These are phyloP conservation scores for Abrus pulchellus DNA, from an alignment of 306 rosid species.

Conservation along the genomic window DNA sequence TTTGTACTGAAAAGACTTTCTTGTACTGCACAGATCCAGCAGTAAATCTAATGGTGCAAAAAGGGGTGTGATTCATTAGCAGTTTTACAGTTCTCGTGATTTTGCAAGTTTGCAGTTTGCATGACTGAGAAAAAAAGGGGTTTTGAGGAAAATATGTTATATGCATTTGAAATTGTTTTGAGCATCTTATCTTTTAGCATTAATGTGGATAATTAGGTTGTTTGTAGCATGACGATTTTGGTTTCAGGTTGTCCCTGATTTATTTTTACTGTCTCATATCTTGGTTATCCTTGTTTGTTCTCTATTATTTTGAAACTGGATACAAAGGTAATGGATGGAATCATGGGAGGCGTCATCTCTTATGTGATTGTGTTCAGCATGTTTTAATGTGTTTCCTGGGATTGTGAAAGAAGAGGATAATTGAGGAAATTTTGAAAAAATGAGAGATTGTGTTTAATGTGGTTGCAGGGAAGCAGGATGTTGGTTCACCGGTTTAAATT, in stretches of 20 bases:
- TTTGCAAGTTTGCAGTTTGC: not conserved
- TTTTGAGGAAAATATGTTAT: not conserved
- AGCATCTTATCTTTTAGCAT: not conserved
- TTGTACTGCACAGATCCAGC: not conserved
- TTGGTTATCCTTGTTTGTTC: not conserved
- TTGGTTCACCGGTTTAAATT: not conserved
- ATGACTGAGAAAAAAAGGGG: not conserved
- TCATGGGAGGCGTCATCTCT: not conserved
- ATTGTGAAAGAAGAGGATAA: not conserved
- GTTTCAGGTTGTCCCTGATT: too few relatives aligned
- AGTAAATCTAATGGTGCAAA: not conserved
- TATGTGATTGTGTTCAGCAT: slow-evolving; percentile 1
- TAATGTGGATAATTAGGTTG: too few relatives aligned
- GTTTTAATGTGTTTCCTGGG: not conserved
- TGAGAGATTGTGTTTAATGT: slow-evolving; percentile 9
- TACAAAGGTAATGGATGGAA: not conserved
- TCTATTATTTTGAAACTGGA: not conserved
- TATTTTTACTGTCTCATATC: too few relatives aligned
- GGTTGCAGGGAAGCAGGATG: slow-evolving; percentile 5
- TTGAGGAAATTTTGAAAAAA: slow-evolving; percentile 6
- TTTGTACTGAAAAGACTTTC: not conserved
- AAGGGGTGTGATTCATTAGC: not conserved
- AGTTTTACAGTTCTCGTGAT: slow-evolving; percentile 7
- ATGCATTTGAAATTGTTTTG: slow-evolving; percentile 15
- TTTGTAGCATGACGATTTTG: too few relatives aligned